phyloP scores from a whole-genome alignment of 257 asterid genomes.

The Leptodermis oblonga region DNA sequence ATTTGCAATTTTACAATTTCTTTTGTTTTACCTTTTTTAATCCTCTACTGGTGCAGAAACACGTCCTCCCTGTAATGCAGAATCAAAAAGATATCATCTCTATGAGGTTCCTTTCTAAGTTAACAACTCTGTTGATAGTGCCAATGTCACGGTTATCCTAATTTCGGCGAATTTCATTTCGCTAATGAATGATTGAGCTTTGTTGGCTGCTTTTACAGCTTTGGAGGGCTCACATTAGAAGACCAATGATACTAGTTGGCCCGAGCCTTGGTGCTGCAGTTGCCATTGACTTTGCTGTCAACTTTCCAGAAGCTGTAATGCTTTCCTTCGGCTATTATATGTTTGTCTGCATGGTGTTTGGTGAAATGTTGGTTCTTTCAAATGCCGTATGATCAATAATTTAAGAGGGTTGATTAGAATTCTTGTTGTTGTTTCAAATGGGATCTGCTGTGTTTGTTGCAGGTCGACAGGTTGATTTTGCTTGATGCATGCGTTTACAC shows the following conservation, averaged over 20 bases:
- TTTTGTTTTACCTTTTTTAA: conserved; percentile 7
- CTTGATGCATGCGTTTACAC: conserved; percentile 62
- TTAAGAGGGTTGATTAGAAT: no score
- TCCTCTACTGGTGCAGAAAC: conserved; percentile 32
- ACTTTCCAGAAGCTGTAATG: conserved; percentile 79
- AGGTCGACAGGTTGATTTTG: conserved; percentile 67
- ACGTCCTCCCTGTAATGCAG: conserved; percentile 64
- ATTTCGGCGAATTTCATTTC: not conserved
- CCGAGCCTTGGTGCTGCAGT: conserved; percentile 93
- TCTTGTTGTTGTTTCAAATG: no score
- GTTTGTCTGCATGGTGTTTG: not conserved
- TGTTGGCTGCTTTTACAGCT: conserved; percentile 29
- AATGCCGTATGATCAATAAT: not conserved
- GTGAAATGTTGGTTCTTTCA: not conserved
- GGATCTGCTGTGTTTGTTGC: conserved; percentile 22
- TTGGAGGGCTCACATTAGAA: conserved; percentile 67
- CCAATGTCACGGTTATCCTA: not conserved
- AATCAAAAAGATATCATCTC: conserved; percentile 65
- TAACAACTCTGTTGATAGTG: not conserved
- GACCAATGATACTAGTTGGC: conserved; percentile 78
- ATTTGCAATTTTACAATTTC: not conserved
- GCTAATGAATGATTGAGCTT: not conserved
- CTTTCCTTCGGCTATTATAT: not conserved
- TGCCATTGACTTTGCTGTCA: conserved; percentile 73
- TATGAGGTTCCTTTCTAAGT: conserved; percentile 30